phyloP scores from a whole-genome alignment of 805 yeast genomes.

The Candida silvatica region DNA sequence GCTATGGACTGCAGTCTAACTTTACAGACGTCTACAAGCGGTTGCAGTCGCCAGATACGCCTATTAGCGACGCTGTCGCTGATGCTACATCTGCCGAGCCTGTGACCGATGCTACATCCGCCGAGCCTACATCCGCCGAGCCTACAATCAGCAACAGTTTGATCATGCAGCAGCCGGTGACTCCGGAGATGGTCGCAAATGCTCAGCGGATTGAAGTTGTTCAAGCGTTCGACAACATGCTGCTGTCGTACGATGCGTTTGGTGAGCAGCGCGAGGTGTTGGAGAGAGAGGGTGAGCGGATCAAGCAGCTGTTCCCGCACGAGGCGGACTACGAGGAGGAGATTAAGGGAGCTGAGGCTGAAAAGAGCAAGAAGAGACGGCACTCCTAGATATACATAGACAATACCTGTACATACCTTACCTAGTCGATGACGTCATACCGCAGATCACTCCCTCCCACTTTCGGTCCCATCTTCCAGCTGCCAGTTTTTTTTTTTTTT shows the following conservation, averaged over 20 bases:
- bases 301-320: conserved; percentile 16
- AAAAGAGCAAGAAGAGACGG: background rate
- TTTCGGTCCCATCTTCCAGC: too few relatives aligned
- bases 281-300: conserved; percentile 20
- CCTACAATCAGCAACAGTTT: too few relatives aligned
- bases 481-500: too few relatives aligned
- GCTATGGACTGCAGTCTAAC: conserved; percentile 54
- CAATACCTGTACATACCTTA: too few relatives aligned
- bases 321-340: conserved; percentile 16
- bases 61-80: too few relatives aligned
- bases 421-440: too few relatives aligned
- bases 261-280: conserved; percentile 23
- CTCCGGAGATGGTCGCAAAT: conserved; percentile 15
- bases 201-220: conserved; percentile 22
- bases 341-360: background rate
- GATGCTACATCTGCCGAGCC: background rate
- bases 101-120: conserved; percentile 4
- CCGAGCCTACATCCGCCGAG: conserved; percentile 6
- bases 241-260: conserved; percentile 35
- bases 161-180: conserved; percentile 13
- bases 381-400: background rate
- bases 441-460: too few relatives aligned
- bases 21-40: conserved; percentile 18
- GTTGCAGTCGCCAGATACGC: too few relatives aligned
- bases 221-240: conserved; percentile 65